Base-by-base conservation (phyloP, 768 basidiomycete genomes). In the Postia placenta region DNA sequence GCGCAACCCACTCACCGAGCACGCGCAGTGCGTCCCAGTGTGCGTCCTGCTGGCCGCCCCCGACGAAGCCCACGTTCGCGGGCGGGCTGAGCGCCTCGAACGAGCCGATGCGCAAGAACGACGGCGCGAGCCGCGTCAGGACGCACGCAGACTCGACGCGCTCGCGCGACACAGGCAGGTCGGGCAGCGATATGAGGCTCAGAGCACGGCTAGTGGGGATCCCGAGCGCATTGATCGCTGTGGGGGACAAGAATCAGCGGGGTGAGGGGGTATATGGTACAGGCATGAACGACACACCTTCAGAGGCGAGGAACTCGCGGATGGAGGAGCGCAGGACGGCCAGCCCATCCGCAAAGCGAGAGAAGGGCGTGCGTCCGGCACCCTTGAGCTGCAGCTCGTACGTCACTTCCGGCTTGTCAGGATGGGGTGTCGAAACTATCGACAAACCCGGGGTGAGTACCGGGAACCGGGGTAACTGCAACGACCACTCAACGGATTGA, bases 301-400 rank as follows among this genome's bases (percentile, higher is more conserved):
- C 95, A 2, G 91, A 87, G 37, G 91, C 87, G 7, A 98, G 79
- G 58, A 84, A 98, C 68, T 98, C 96, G 41, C 95, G 83, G 24
- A 98, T 83, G 4, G 92, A 94, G 36, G 91, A 93, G 23, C 96
- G 83, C n/a, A 93, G 67, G 2, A 97, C 95, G 0, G 96, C 96
- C 15, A 99, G 75, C 0, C 96, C 96, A 64, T 98, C 96, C 2
- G 96, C 95, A 45, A 74, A 78, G 22, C 96, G 78, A 0, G 91
- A 89, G 69, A 94, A 98, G 0, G 96, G 94, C 1, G 95, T 98
- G 11, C 96, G 75, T 0, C 96, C 96, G 0, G 85, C 80, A 1
- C 96, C 96, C 64, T 98, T 99, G 56, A 99, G 78, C 65, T 98
- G 96, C 7, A 99, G 73, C 60, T 99, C 96, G 58, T 84, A 87